phyloP scores from a whole-genome alignment of 2,329 filamentous ascomycete genomes.

The Fusarium transvaalense region DNA sequence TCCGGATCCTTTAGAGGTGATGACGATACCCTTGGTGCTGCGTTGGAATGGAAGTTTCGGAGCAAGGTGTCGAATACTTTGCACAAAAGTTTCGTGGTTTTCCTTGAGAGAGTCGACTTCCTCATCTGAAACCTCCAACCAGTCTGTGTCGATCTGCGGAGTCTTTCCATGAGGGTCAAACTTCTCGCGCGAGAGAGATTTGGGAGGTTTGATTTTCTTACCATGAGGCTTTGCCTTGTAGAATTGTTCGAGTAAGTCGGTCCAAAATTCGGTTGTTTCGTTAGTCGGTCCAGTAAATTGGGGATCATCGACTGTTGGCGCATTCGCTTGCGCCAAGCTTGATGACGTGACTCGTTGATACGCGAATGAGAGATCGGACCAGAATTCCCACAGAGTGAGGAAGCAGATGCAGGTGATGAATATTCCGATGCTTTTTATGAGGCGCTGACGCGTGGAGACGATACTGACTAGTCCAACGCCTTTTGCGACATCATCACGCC shows the following conservation, averaged over 20 bases:
- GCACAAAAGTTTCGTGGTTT: constrained; percentile 33
- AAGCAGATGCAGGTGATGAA: constrained; percentile 31
- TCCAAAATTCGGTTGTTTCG: constrained; percentile 38
- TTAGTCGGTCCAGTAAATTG: constrained; percentile 31
- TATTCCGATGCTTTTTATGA: constrained; percentile 22
- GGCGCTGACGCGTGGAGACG: constrained; percentile 23
- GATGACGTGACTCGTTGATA: constrained; percentile 29
- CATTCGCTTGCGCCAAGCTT: neutral
- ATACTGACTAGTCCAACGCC: constrained; percentile 7
- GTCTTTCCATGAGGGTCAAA: constrained; percentile 32
- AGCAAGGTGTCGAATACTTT: constrained; percentile 24
- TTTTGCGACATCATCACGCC: constrained; percentile 13
- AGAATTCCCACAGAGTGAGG: constrained; percentile 40
- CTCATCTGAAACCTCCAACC: constrained; percentile 20
- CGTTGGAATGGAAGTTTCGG: constrained; percentile 26
- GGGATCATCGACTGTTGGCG: neutral
- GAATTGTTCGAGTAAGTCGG: constrained; percentile 10
- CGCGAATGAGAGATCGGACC: constrained; percentile 21
- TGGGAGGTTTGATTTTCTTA: constrained; percentile 19
- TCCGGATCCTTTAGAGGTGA: constrained; percentile 32
- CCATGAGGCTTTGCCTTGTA: constrained; percentile 35
- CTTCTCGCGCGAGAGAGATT: constrained; percentile 24
- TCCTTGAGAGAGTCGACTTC: constrained; percentile 31
- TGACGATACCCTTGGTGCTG: constrained; percentile 37
- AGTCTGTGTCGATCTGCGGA: constrained; percentile 25